Evolutionary conservation across 1,284 basidiomycete species (phyloP), one percentile per base, ranked within the genome.

Genomic region (Hortiboletus rubellus): DNA sequence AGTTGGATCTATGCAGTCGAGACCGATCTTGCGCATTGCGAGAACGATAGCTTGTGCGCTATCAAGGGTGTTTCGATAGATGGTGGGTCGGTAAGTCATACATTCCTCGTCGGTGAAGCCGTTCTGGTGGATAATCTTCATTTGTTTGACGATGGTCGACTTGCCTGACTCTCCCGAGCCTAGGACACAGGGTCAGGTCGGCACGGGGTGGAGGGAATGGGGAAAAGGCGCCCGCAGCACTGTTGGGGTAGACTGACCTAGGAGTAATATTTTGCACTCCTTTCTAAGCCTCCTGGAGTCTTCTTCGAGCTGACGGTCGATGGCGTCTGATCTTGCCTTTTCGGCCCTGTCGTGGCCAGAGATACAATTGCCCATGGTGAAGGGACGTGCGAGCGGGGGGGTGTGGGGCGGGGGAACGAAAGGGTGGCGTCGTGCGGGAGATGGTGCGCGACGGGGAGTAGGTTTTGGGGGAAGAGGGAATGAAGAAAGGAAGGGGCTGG

Each of bases 121-220:
- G 66, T 92, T 89, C 74, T 98, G 94, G 74, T 98, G 94, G 59
- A 98, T 96, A 63, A 98, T 98, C 82, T 97, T 98, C 96, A 98
- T 98, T 76, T 98, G 96, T 76, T 98, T 98, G 47, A 98, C 94
- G 63, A 98, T 94, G 0, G 96, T 98, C 7, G 87, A 91, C 78
- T 98, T 98, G 36, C 96, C 96, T 1, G 92, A 96, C 79, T 83
- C 82, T 54, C 82, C 79, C n/a, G 83, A 82, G 50, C 82, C 82
- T 84, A 51, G 10, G 38, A 38, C 18, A 34, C 17, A 33, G 22
- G 22, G 46, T 36, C 1, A 40, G 18, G 47, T 53, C 5, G 18
- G 34, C 15, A 40, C 12, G 17, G 22, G 27, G 27, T 27, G 27
- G 27, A 5, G 27, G 27, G 6, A 24, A 36, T 45, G 55, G 40